Percentiles rank a stretch among this genome's conserved stretches.
Evolutionary conservation across 1,139 yeast genomes (phyloP).

Genomic region (Sugiyamaella paludigena): DNA sequence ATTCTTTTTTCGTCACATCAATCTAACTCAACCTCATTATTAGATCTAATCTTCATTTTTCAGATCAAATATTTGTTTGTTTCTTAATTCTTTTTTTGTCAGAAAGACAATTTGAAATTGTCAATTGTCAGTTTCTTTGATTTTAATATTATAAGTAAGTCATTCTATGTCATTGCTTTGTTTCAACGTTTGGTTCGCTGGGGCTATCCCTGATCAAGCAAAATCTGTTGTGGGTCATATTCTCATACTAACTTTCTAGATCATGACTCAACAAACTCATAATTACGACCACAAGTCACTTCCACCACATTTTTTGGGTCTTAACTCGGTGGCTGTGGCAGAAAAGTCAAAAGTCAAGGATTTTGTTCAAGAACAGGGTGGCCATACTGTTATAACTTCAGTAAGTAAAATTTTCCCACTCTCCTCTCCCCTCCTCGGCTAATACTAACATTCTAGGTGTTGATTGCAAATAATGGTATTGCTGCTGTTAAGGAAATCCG

Average conservation of each 20-base stretch:
- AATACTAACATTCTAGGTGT: slow-evolving; percentile 41
- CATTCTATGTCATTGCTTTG: too few relatives aligned
- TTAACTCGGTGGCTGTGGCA: slow-evolving; percentile 69
- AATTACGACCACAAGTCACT: slow-evolving; percentile 39
- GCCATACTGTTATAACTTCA: slow-evolving; percentile 90
- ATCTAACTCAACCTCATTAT: too few relatives aligned
- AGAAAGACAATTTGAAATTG: too few relatives aligned
- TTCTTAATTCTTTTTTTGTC: too few relatives aligned
- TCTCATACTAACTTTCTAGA: slow-evolving; percentile 10
- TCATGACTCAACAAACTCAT: slow-evolving; percentile 7
- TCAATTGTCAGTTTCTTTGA: too few relatives aligned
- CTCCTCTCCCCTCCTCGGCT: background rate
- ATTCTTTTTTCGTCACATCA: too few relatives aligned
- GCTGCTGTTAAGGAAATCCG: slow-evolving; percentile 98
- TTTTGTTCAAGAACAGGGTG: slow-evolving; percentile 81
- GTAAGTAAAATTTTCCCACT: slow-evolving; percentile 25
- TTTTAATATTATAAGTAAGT: too few relatives aligned
- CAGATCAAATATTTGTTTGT: too few relatives aligned
- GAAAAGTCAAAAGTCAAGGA: slow-evolving; percentile 75
- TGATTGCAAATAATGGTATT: slow-evolving; percentile 97
- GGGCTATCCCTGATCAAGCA: too few relatives aligned
- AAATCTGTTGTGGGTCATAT: background rate
- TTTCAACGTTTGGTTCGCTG: too few relatives aligned
- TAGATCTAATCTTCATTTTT: too few relatives aligned
- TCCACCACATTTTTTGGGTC: slow-evolving; percentile 75